These are phyloP conservation scores for Aureobasidium sp. DNA, from an alignment of 2,329 filamentous ascomycete genomes.

Conservation along the genomic window DNA sequence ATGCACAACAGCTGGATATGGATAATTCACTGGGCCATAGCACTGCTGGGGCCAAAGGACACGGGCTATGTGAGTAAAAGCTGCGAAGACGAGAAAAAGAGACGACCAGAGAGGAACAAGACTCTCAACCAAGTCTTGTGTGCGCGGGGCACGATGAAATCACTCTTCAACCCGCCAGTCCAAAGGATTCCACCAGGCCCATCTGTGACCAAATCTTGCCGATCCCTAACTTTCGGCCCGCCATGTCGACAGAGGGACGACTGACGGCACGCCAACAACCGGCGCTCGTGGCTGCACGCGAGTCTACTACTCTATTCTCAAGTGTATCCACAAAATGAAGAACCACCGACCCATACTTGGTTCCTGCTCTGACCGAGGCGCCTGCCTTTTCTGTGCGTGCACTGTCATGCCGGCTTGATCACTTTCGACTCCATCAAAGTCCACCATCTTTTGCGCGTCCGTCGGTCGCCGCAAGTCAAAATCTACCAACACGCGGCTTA, in stretches of 20 bases:
- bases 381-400: neutral
- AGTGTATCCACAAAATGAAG: neutral
- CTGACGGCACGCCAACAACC: neutral
- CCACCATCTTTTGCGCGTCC: neutral
- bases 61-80: neutral
- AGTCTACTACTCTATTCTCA: neutral
- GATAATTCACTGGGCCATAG: neutral
- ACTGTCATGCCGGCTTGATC: neutral
- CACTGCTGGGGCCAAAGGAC: neutral
- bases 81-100: neutral
- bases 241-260: neutral
- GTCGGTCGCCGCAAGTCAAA: neutral
- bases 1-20: neutral
- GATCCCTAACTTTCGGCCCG: conserved; percentile 2
- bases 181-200: neutral
- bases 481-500: neutral
- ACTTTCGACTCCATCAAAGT: neutral
- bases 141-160: conserved; percentile 10
- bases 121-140: conserved; percentile 10
- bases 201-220: conserved; percentile 2
- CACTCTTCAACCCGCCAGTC: conserved; percentile 6
- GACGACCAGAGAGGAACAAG: neutral
- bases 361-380: neutral
- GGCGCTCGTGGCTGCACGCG: neutral
- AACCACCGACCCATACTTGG: neutral